A percentile compares a stretch with the other conserved stretches of the same genome.
Conservation (phyloP, 179 eudicot species). For the Corrigiola litoralis region DNA sequence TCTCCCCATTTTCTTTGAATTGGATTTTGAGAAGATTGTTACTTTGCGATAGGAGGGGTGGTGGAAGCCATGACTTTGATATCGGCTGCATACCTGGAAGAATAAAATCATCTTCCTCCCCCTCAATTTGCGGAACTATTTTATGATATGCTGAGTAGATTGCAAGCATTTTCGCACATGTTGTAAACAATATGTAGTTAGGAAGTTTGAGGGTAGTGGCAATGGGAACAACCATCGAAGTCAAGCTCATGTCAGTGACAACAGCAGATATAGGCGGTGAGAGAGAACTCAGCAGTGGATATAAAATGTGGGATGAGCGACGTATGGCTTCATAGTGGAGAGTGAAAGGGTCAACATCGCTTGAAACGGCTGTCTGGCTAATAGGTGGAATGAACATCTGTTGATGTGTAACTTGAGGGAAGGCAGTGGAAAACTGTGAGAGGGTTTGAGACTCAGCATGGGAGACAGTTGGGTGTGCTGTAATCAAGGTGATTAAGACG, state of each 20-base stretch:
- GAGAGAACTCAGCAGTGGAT: slow-evolving; percentile 12
- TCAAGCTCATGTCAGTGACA: slow-evolving; percentile 24
- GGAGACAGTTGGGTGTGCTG: slow-evolving; percentile 23
- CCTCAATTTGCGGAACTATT: slow-evolving; percentile 1
- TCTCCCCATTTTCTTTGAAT: slow-evolving; percentile 20
- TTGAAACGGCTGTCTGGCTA: not conserved
- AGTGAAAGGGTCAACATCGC: slow-evolving; percentile 14
- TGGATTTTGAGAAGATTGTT: slow-evolving; percentile 19
- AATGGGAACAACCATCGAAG: slow-evolving; percentile 22
- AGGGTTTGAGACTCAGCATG: slow-evolving; percentile 16
- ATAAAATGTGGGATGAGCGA: slow-evolving; percentile 2
- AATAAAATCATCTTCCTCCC: not conserved
- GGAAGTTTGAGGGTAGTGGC: slow-evolving; percentile 16
- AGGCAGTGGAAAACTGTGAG: not conserved
- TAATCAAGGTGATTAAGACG: slow-evolving; percentile 14
- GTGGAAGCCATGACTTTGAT: slow-evolving; percentile 27
- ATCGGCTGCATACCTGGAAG: slow-evolving; percentile 9
- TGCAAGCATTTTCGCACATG: slow-evolving; percentile 23
- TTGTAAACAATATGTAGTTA: slow-evolving; percentile 25
- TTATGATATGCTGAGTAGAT: slow-evolving; percentile 20
- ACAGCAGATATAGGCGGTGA: slow-evolving; percentile 15
- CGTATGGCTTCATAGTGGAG: slow-evolving; percentile 22
- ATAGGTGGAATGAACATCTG: slow-evolving; percentile 3
- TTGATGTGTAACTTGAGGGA: slow-evolving; percentile 16
- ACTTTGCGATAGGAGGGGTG: slow-evolving; percentile 1